Conservation (phyloP, 1,284 basidiomycete species). For the Heterobasidion annosum region DNA sequence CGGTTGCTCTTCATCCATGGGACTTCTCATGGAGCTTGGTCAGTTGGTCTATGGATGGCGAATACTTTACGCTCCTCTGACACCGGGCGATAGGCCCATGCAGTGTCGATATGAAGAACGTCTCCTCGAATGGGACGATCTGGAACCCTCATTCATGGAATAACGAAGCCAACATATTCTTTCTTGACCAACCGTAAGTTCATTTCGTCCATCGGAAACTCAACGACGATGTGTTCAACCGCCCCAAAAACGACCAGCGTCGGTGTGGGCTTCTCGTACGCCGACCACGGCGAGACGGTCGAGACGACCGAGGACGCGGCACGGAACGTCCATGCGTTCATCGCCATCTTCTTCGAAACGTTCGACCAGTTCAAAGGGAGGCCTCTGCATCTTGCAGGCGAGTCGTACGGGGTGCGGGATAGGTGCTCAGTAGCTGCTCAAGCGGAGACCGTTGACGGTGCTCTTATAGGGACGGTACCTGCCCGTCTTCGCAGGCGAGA, state of each 20-base stretch:
- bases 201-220: background rate
- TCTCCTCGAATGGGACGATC: slow-evolving; percentile 38
- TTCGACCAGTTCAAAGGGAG: slow-evolving; percentile 61
- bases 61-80: background rate
- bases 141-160: slow-evolving; percentile 65
- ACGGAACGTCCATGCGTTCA: slow-evolving; percentile 61
- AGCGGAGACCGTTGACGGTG: slow-evolving; percentile 22
- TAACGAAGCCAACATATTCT: slow-evolving; percentile 58
- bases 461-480: slow-evolving; percentile 59
- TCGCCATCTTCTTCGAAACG: slow-evolving; percentile 68
- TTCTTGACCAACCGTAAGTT: slow-evolving; percentile 56
- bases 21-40: slow-evolving; percentile 49
- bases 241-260: slow-evolving; percentile 22
- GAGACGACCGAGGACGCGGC: slow-evolving; percentile 67
- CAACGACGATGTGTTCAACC: background rate
- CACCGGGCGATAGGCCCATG: slow-evolving; percentile 34
- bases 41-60: slow-evolving; percentile 12
- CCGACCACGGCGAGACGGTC: slow-evolving; percentile 44
- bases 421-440: slow-evolving; percentile 18
- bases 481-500: slow-evolving; percentile 74
- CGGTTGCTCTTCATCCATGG: slow-evolving; percentile 54
- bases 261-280: slow-evolving; percentile 61
- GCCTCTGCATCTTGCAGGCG: slow-evolving; percentile 60
- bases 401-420: slow-evolving; percentile 50
- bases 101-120: slow-evolving; percentile 40